phyloP scores from a whole-genome alignment of 2,329 filamentous ascomycete species.

The Sporothrix luriei region DNA sequence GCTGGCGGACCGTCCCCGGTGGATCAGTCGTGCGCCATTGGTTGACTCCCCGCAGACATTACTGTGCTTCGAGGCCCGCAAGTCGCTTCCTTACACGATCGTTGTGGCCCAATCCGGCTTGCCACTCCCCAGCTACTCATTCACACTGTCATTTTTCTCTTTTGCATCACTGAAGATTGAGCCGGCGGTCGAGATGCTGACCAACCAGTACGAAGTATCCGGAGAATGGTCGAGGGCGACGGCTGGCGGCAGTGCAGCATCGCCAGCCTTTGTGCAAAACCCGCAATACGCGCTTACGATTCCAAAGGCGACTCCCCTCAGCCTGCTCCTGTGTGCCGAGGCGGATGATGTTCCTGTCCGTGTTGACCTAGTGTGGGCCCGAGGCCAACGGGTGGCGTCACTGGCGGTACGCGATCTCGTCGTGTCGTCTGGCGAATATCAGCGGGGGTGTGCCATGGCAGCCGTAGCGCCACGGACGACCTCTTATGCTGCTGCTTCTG shows the following conservation, averaged over 20 bases:
- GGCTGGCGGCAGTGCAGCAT: slow-evolving; percentile 81
- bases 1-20: slow-evolving; percentile 60
- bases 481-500: background rate
- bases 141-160: slow-evolving; percentile 84
- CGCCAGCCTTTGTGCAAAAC: slow-evolving; percentile 76
- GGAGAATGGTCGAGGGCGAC: slow-evolving; percentile 76
- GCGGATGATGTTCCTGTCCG: slow-evolving; percentile 73
- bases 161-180: slow-evolving; percentile 60
- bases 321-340: slow-evolving; percentile 72
- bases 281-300: slow-evolving; percentile 78
- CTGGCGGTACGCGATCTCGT: slow-evolving; percentile 77
- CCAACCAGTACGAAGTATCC: slow-evolving; percentile 58
- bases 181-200: slow-evolving; percentile 63
- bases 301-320: slow-evolving; percentile 60
- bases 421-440: slow-evolving; percentile 84
- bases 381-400: slow-evolving; percentile 64
- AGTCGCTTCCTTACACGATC: slow-evolving; percentile 54
- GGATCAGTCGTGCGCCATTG: slow-evolving; percentile 75
- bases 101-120: slow-evolving; percentile 71
- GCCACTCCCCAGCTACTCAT: slow-evolving; percentile 72
- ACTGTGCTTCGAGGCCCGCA: slow-evolving; percentile 65
- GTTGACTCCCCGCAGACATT: slow-evolving; percentile 94
- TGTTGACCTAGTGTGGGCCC: slow-evolving; percentile 78
- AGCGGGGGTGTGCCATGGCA: slow-evolving; percentile 73
- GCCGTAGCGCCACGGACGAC: slow-evolving; percentile 48